phyloP scores from a whole-genome alignment of 148 eudicot genomes.

The Camellia japonica region DNA sequence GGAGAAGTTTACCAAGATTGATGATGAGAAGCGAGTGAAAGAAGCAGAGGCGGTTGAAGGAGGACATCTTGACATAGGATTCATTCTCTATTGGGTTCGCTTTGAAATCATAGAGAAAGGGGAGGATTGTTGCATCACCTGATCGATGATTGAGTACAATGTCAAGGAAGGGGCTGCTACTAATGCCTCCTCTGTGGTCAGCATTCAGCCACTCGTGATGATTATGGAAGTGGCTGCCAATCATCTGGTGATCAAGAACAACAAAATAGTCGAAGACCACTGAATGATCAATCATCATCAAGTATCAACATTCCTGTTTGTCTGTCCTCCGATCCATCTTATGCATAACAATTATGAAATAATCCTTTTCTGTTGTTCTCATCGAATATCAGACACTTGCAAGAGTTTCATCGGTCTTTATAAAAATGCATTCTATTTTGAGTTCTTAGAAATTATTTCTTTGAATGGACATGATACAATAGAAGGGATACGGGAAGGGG shows the following conservation, averaged over 20 bases:
- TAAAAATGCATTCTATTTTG: too few relatives aligned
- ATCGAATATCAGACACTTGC: too few relatives aligned
- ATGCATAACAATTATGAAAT: too few relatives aligned
- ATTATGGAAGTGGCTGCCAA: constrained; percentile 29
- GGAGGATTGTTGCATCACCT: constrained; percentile 30
- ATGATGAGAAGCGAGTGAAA: constrained; percentile 43
- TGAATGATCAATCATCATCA: too few relatives aligned
- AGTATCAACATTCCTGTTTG: too few relatives aligned
- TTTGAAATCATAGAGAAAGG: constrained; percentile 40
- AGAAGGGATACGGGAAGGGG: not conserved
- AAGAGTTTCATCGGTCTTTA: too few relatives aligned
- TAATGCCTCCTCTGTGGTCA: constrained; percentile 29
- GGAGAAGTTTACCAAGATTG: constrained; percentile 49
- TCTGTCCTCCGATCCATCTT: too few relatives aligned
- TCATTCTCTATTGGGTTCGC: constrained; percentile 35
- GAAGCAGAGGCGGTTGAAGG: constrained; percentile 56
- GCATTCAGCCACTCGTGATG: constrained; percentile 29
- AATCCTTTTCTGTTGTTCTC: too few relatives aligned
- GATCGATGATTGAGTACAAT: constrained; percentile 49
- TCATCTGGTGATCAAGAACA: constrained; percentile 11
- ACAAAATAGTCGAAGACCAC: too few relatives aligned
- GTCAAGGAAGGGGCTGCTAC: constrained; percentile 37
- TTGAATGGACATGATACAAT: not conserved
- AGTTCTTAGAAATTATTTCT: not conserved
- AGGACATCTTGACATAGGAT: constrained; percentile 46